Evolutionary conservation across 495 filamentous ascomycete species (phyloP).

Genomic region (Neurospora hispaniola): DNA sequence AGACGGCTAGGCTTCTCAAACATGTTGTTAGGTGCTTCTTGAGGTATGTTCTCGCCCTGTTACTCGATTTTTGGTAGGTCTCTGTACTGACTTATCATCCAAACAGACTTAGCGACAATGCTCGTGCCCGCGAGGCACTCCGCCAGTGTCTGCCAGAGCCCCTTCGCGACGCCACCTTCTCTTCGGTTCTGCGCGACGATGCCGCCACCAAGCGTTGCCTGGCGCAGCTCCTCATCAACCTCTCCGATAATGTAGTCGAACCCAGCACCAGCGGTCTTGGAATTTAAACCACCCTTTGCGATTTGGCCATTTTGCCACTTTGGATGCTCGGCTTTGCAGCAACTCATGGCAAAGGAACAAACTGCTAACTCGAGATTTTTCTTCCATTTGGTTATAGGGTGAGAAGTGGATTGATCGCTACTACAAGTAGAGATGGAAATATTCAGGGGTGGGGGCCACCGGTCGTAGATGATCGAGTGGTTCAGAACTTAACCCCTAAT

Average conservation of each 20-base stretch:
- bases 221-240: conserved; percentile 90
- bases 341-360: not conserved
- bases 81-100: conserved; percentile 3
- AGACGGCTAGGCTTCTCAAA: conserved; percentile 91
- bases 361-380: not conserved
- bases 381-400: conserved; percentile 3
- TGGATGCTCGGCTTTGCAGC: not conserved
- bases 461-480: not conserved
- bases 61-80: not conserved
- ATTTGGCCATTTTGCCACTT: not conserved
- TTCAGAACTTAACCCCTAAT: not conserved
- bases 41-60: conserved; percentile 43
- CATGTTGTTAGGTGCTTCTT: conserved; percentile 97
- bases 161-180: conserved; percentile 93
- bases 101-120: conserved; percentile 84
- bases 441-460: not conserved
- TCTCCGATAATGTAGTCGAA: conserved; percentile 85
- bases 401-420: conserved; percentile 16
- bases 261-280: conserved; percentile 25
- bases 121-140: conserved; percentile 86
- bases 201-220: conserved; percentile 97
- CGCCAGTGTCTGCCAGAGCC: conserved; percentile 96
- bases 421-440: conserved; percentile 3
- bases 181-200: conserved; percentile 89
- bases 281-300: conserved; percentile 9